Evolutionary conservation across 2,329 filamentous ascomycete genomes (phyloP).

Genomic region (Corynespora cassiicola): DNA sequence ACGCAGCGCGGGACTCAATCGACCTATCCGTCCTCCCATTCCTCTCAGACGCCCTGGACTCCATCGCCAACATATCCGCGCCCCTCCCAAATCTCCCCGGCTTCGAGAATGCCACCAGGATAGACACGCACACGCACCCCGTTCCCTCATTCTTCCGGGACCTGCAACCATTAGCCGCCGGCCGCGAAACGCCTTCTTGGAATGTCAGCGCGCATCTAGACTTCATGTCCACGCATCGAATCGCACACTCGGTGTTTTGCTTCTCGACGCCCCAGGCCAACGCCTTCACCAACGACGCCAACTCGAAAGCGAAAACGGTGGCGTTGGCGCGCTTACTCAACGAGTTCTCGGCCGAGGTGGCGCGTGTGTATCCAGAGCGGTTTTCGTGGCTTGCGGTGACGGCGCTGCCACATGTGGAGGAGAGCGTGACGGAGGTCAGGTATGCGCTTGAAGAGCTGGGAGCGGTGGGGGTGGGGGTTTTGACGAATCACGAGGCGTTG

Average conservation of each 20-base stretch:
- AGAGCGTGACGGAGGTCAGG: conserved; percentile 32
- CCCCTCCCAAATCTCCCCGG: conserved; percentile 5
- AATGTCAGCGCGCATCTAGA: conserved; percentile 29
- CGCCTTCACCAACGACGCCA: conserved; percentile 33
- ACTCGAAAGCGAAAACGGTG: conserved; percentile 32
- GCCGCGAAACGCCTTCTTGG: conserved; percentile 42
- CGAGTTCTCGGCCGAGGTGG: conserved; percentile 34
- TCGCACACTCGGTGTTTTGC: conserved; percentile 37
- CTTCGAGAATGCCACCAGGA: conserved; percentile 27
- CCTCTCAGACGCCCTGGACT: conserved; percentile 31
- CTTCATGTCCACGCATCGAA: conserved; percentile 39
- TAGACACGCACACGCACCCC: conserved; percentile 46
- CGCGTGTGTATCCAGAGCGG: conserved; percentile 27
- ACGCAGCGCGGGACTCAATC: conserved; percentile 28
- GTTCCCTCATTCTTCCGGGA: conserved; percentile 42
- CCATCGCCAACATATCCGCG: conserved; percentile 30
- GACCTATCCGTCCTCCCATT: conserved; percentile 39
- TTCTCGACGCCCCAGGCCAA: conserved; percentile 44
- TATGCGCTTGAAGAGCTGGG: conserved; percentile 38
- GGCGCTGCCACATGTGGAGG: conserved; percentile 38
- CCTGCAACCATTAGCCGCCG: conserved; percentile 41
- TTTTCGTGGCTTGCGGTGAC: conserved; percentile 37
- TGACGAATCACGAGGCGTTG: conserved; percentile 42
- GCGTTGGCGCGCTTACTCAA: conserved; percentile 45
- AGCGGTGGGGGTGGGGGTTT: conserved; percentile 37